Evolutionary conservation across 768 basidiomycete species (phyloP).

Genomic region (Kockovaella imperatae): DNA sequence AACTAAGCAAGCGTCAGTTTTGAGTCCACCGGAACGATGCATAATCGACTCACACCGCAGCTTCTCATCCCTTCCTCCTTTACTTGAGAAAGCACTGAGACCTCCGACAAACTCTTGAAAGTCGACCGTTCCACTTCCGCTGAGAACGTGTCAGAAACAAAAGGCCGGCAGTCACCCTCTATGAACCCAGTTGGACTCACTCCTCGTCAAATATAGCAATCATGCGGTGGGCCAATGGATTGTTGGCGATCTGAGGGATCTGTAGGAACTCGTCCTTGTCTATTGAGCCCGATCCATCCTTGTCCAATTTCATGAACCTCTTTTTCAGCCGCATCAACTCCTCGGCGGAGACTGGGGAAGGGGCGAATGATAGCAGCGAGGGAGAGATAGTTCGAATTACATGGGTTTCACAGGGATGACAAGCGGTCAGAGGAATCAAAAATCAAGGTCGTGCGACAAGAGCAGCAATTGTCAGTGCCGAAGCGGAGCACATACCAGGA

Average conservation of each 20-base stretch:
- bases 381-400: background rate
- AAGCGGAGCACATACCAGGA: background rate
- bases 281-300: slow-evolving; percentile 94
- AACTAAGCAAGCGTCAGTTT: slow-evolving; percentile 52
- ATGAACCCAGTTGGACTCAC: slow-evolving; percentile 53
- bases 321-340: slow-evolving; percentile 96
- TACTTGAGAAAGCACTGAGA: slow-evolving; percentile 91
- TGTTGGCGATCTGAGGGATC: slow-evolving; percentile 97
- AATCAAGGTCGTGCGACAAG: background rate
- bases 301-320: slow-evolving; percentile 98
- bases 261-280: slow-evolving; percentile 97
- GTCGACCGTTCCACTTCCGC: slow-evolving; percentile 96
- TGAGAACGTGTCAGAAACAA: slow-evolving; percentile 42
- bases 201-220: slow-evolving; percentile 99
- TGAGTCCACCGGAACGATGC: background rate
- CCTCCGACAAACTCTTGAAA: slow-evolving; percentile 99
- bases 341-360: slow-evolving; percentile 69
- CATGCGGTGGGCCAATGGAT: slow-evolving; percentile 92
- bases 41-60: slow-evolving; percentile 67
- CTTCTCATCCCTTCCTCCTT: slow-evolving; percentile 95
- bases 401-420: background rate
- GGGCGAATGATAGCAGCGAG: background rate
- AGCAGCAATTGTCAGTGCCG: background rate
- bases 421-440: background rate
- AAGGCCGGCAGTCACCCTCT: no score